phyloP scores from a whole-genome alignment of 1,139 yeast species.

The Yamadazyma dushanensis region DNA sequence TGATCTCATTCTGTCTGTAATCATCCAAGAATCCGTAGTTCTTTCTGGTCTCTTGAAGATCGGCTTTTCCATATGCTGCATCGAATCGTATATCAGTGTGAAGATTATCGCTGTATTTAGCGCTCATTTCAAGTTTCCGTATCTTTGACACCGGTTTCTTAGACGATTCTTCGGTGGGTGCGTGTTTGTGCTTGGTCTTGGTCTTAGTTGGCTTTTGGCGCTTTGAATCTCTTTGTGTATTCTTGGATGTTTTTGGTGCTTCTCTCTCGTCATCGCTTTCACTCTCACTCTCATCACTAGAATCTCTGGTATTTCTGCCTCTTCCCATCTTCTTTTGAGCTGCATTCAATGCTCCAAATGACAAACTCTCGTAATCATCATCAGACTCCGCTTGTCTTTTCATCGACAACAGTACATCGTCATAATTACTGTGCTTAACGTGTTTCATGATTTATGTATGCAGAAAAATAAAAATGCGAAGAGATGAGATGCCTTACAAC shows the following conservation, averaged over 20 bases:
- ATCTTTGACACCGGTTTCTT: conserved; percentile 70
- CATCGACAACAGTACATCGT: conserved; percentile 15
- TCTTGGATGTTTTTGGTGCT: neutral
- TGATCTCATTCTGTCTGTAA: conserved; percentile 72
- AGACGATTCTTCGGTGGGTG: conserved; percentile 74
- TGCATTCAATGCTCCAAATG: conserved; percentile 59
- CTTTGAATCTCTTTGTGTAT: neutral
- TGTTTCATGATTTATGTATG: neutral
- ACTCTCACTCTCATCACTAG: neutral
- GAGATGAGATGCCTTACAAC: conserved; percentile 2
- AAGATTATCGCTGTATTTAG: conserved; percentile 40
- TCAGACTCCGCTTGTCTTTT: conserved; percentile 22
- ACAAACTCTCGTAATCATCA: conserved; percentile 41
- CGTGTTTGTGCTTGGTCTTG: conserved; percentile 62
- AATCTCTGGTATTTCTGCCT: neutral
- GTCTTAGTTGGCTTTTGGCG: conserved; percentile 13
- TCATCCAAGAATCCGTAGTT: conserved; percentile 86
- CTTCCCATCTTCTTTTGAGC: conserved; percentile 51
- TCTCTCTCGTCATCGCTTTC: neutral
- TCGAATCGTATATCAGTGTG: conserved; percentile 87
- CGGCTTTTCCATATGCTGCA: conserved; percentile 84
- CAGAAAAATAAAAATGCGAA: neutral
- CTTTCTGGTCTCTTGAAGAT: conserved; percentile 60
- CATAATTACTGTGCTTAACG: conserved; percentile 4
- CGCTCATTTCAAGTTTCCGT: conserved; percentile 61